phyloP scores from a whole-genome alignment of 2,329 filamentous ascomycete species.

The Aureobasidium pullulans region DNA sequence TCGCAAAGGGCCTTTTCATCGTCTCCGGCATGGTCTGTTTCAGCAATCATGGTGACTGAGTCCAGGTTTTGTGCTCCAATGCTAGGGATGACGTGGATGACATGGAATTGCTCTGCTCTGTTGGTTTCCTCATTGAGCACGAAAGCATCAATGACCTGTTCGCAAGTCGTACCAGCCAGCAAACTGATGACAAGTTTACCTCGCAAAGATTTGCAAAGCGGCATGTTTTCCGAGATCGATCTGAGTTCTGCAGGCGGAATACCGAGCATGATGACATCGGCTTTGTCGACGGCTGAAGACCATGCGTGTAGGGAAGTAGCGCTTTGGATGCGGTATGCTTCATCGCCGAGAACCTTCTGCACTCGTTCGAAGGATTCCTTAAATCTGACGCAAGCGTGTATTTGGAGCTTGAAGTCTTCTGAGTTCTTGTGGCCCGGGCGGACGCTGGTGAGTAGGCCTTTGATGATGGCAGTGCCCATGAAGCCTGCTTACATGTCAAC shows the following conservation, averaged over 20 bases:
- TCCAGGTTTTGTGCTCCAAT: slow-evolving; percentile 18
- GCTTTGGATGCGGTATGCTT: neutral
- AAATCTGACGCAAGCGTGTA: slow-evolving; percentile 11
- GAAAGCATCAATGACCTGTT: slow-evolving; percentile 15
- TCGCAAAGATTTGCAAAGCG: slow-evolving; percentile 14
- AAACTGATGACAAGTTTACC: slow-evolving; percentile 20
- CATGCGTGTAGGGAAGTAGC: neutral
- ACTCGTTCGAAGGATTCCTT: neutral
- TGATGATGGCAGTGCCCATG: slow-evolving; percentile 21
- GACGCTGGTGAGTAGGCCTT: slow-evolving; percentile 15
- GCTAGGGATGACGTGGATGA: slow-evolving; percentile 20
- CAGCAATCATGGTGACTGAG: slow-evolving; percentile 20
- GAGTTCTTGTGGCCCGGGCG: neutral
- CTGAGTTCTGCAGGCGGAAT: slow-evolving; percentile 18
- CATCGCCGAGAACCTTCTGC: neutral
- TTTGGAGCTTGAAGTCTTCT: neutral
- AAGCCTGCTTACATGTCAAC: slow-evolving; percentile 15
- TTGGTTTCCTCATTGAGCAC: neutral
- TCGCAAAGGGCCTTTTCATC: neutral
- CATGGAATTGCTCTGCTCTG: slow-evolving; percentile 12
- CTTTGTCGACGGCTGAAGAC: slow-evolving; percentile 10
- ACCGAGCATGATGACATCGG: slow-evolving; percentile 19
- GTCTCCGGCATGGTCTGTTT: slow-evolving; percentile 10
- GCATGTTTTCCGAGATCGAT: slow-evolving; percentile 10
- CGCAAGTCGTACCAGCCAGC: slow-evolving; percentile 18